A percentile compares a stretch with the other conserved stretches of the same genome.
These are phyloP conservation scores for Cercospora zeae-maydis DNA, from an alignment of 2,329 filamentous ascomycete genomes.

Conservation along the genomic window DNA sequence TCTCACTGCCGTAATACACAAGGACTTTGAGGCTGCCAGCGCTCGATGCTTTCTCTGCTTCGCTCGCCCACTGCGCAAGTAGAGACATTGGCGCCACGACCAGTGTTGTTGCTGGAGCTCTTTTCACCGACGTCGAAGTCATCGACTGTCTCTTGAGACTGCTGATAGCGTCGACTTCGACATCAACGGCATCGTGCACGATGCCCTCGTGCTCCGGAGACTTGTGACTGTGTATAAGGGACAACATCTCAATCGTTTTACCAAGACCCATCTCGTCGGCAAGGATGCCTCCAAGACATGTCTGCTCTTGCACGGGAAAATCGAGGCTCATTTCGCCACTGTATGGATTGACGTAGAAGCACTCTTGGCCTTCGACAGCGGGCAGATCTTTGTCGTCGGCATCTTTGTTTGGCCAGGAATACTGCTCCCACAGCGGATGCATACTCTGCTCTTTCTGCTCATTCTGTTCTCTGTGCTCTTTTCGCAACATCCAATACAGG, in stretches of 20 bases:
- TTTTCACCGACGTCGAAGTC: slow-evolving; percentile 55
- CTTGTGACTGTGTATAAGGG: slow-evolving; percentile 80
- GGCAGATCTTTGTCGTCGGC: slow-evolving; percentile 76
- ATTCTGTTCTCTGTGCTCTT: slow-evolving; percentile 75
- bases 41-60: slow-evolving; percentile 85
- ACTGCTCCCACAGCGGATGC: slow-evolving; percentile 98
- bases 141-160: slow-evolving; percentile 61
- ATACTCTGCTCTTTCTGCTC: slow-evolving; percentile 71
- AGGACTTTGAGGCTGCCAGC: slow-evolving; percentile 77
- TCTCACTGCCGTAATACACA: slow-evolving; percentile 90
- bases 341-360: slow-evolving; percentile 96
- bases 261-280: slow-evolving; percentile 97
- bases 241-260: slow-evolving; percentile 98
- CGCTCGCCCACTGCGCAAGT: slow-evolving; percentile 94
- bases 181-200: slow-evolving; percentile 26
- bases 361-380: slow-evolving; percentile 59
- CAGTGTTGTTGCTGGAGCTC: slow-evolving; percentile 82
- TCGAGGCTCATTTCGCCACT: slow-evolving; percentile 88
- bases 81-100: slow-evolving; percentile 97
- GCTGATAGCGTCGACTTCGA: slow-evolving; percentile 49
- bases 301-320: slow-evolving; percentile 90
- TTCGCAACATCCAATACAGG: slow-evolving; percentile 91
- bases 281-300: slow-evolving; percentile 87
- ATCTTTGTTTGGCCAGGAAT: slow-evolving; percentile 82
- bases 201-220: slow-evolving; percentile 43